A percentile compares a stretch with the other conserved stretches of the same genome.
These are phyloP conservation scores for Cryptococcus sp. DNA, from an alignment of 1,284 basidiomycete species.

Conservation along the genomic window DNA sequence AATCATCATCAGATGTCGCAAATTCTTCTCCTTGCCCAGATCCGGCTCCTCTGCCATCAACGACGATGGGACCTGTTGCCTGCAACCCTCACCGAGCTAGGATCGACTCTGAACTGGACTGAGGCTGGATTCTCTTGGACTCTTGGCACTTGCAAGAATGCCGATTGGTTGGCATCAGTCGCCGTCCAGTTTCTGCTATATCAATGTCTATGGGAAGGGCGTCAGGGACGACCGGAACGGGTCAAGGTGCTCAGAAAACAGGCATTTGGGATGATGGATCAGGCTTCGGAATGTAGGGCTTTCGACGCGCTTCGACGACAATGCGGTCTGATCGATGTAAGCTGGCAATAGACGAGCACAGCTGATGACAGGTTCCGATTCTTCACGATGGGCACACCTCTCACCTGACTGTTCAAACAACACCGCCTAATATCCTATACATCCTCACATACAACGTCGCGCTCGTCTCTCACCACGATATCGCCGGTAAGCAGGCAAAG, in stretches of 20 bases:
- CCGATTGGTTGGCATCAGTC: conserved; percentile 7
- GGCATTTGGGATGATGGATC: conserved; percentile 33
- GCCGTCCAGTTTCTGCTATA: conserved; percentile 27
- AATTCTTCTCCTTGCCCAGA: conserved; percentile 19
- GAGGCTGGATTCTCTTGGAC: conserved; percentile 3
- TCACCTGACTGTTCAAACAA: conserved; percentile 24
- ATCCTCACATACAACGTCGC: conserved; percentile 31
- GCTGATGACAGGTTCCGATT: no score
- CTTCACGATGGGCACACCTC: conserved; percentile 5
- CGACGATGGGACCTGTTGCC: conserved; percentile 34
- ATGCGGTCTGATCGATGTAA: conserved; percentile 25
- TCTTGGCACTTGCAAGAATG: not conserved
- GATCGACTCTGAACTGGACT: conserved; percentile 4
- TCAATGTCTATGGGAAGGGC: conserved; percentile 28
- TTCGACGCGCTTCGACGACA: conserved; percentile 12
- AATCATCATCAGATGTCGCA: conserved; percentile 23
- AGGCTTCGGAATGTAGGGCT: conserved; percentile 14
- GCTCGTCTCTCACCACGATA: conserved; percentile 27
- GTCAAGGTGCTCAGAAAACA: conserved; percentile 20
- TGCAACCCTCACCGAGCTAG: conserved; percentile 14
- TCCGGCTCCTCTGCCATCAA: conserved; percentile 22
- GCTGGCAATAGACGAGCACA: conserved; percentile 14
- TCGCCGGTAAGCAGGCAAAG: conserved; percentile 13
- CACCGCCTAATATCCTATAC: conserved; percentile 34
- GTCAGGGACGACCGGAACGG: conserved; percentile 23